A percentile compares a stretch with the other conserved stretches of the same genome.
phyloP scores from a whole-genome alignment of 352 stramenopile species.

The Globisporangium nodosum region DNA sequence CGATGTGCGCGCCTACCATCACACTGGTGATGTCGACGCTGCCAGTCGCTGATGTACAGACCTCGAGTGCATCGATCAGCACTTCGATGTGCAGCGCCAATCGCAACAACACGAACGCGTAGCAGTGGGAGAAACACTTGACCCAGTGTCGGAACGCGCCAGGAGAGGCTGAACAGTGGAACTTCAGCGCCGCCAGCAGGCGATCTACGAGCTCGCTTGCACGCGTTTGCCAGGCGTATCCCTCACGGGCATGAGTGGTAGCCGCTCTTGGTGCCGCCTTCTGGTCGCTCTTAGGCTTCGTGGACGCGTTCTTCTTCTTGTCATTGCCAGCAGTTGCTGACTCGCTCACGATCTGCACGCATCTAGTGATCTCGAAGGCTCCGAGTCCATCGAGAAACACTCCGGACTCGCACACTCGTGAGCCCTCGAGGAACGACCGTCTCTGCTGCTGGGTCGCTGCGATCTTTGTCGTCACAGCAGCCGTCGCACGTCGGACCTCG shows the following conservation, averaged over 20 bases:
- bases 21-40: not conserved
- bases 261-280: not conserved
- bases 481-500: not conserved
- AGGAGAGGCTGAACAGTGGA: not conserved
- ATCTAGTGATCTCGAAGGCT: slow-evolving; percentile 18
- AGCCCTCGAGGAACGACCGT: slow-evolving; percentile 26
- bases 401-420: slow-evolving; percentile 15
- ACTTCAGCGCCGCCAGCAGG: not conserved
- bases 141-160: slow-evolving; percentile 8
- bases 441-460: slow-evolving; percentile 4
- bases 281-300: not conserved
- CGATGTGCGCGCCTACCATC: slow-evolving; percentile 1
- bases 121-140: slow-evolving; percentile 13
- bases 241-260: not conserved
- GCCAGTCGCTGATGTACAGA: not conserved
- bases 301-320: not conserved
- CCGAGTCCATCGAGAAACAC: slow-evolving; percentile 23
- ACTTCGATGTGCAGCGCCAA: slow-evolving; percentile 15
- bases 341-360: not conserved
- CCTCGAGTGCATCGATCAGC: slow-evolving; percentile 2
- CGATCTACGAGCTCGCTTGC: not conserved
- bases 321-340: not conserved
- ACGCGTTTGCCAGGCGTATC: no score
- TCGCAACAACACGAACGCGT: slow-evolving; percentile 17
- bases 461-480: no score